A percentile compares a stretch with the other conserved stretches of the same genome.
These are phyloP conservation scores for Beauveria medogensis DNA, from an alignment of 2,329 filamentous ascomycete genomes.

Conservation along the genomic window DNA sequence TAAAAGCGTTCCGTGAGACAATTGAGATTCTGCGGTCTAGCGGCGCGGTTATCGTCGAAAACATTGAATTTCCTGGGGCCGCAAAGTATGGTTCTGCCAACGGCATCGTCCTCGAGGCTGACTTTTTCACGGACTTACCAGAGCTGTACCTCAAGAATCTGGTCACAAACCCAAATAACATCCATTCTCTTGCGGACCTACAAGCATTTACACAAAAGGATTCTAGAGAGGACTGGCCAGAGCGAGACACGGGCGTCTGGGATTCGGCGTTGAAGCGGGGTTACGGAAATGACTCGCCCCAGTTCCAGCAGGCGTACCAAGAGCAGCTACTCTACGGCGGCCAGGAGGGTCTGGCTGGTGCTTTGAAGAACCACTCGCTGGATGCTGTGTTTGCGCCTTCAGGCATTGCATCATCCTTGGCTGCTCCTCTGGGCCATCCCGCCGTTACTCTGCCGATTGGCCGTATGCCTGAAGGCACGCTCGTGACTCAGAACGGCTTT, in stretches of 20 bases:
- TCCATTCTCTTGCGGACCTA: slow-evolving; percentile 40
- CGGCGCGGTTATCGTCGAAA: slow-evolving; percentile 49
- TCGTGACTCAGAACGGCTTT: slow-evolving; percentile 35
- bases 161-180: slow-evolving; percentile 44
- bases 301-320: slow-evolving; percentile 50
- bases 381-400: slow-evolving; percentile 51
- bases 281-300: slow-evolving; percentile 45
- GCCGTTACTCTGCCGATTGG: slow-evolving; percentile 56
- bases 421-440: slow-evolving; percentile 50
- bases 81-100: slow-evolving; percentile 19
- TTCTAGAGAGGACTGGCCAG: slow-evolving; percentile 46
- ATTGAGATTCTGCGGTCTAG: slow-evolving; percentile 43
- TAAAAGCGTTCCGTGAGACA: slow-evolving; percentile 47
- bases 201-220: slow-evolving; percentile 44
- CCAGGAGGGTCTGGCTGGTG: slow-evolving; percentile 48
- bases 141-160: slow-evolving; percentile 44
- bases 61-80: slow-evolving; percentile 43
- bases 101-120: slow-evolving; percentile 44
- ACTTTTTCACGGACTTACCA: slow-evolving; percentile 48
- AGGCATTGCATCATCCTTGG: slow-evolving; percentile 33
- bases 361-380: slow-evolving; percentile 43
- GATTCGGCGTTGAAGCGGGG: slow-evolving; percentile 43
- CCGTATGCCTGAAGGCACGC: slow-evolving; percentile 42
- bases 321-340: slow-evolving; percentile 45
- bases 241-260: slow-evolving; percentile 47